Evolutionary conservation across 176 grass and related monocot genomes (phyloP), one percentile per base, ranked within the genome.

Genomic region (Elaeis guineensis): DNA sequence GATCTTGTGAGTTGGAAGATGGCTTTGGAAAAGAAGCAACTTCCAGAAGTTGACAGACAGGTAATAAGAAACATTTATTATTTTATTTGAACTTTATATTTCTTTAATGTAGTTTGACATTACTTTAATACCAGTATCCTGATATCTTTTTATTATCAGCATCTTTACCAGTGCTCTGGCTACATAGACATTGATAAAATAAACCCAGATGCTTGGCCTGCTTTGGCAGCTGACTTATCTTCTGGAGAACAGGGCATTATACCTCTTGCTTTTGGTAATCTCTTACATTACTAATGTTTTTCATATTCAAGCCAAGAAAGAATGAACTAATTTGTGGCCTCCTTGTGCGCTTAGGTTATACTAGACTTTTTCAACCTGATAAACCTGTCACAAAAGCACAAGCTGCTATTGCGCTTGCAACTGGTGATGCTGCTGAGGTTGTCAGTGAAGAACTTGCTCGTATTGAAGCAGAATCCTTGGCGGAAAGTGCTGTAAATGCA

Each of bases 301-400:
- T 44, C 56, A 57, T 5, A 65, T 60, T 74, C 18, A 1, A 22
- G 25, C 12, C 35, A 58, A 6, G 28, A 71, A 21, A 17, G 2
- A 21, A 48, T 17, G 17, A 57, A 49, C 39, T 44, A 23, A 17
- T 17, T 39, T 44, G 4, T 14, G 25, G 12, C 7, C 6, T 44
- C 64, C 18, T 72, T 35, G 50, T 55, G 28, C 17, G 62, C 16
- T 67, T 69, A 96, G 92, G 92, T 78, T 97, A 85, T 69, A 97
- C 87, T 59, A 90, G 92, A 61, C 79, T 91, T 56, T 97, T 97
- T 66, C 92, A 97, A 67, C 81, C 87, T n/a, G 73, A 72, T 59
- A 97, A 97, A 77, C 87, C 92, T 15, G 92, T 97, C 67, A 97
- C 83, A 5, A 97, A 91, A 82, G 86, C 83, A 82, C 92, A 97